Conservation (phyloP, 305 asterid species). For the Fraxinus albicans region DNA sequence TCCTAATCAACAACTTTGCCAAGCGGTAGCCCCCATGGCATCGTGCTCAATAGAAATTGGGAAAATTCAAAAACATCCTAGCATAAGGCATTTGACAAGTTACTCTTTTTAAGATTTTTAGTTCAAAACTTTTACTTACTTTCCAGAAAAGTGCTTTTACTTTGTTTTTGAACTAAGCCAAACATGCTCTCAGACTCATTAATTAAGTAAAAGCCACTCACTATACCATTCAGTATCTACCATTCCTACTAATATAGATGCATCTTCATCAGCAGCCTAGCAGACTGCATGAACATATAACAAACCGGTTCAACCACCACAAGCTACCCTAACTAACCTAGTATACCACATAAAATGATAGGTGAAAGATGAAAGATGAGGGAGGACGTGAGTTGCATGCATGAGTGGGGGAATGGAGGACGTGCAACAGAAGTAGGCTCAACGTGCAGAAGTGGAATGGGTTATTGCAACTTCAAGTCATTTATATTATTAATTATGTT, state of each 20-base stretch:
- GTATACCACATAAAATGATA: background rate
- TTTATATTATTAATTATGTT: too few relatives aligned
- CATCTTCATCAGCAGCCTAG: background rate
- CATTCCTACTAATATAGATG: background rate
- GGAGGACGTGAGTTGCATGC: too few relatives aligned
- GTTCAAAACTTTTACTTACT: background rate
- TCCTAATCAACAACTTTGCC: background rate
- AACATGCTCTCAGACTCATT: background rate
- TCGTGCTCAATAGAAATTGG: background rate
- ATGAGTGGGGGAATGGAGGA: too few relatives aligned
- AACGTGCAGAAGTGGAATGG: too few relatives aligned
- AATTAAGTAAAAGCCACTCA: background rate
- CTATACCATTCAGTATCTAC: background rate
- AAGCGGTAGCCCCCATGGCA: background rate
- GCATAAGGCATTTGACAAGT: background rate
- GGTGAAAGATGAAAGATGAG: too few relatives aligned
- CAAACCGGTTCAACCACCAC: too few relatives aligned
- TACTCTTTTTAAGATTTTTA: background rate
- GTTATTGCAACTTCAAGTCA: too few relatives aligned
- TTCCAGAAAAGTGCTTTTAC: background rate
- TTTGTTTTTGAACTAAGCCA: background rate
- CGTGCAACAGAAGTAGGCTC: too few relatives aligned
- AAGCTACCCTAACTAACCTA: background rate
- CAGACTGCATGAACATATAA: background rate
- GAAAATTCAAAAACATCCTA: background rate